These are phyloP conservation scores for Panaeolus cyanescens DNA, from an alignment of 768 basidiomycete genomes.

Conservation along the genomic window DNA sequence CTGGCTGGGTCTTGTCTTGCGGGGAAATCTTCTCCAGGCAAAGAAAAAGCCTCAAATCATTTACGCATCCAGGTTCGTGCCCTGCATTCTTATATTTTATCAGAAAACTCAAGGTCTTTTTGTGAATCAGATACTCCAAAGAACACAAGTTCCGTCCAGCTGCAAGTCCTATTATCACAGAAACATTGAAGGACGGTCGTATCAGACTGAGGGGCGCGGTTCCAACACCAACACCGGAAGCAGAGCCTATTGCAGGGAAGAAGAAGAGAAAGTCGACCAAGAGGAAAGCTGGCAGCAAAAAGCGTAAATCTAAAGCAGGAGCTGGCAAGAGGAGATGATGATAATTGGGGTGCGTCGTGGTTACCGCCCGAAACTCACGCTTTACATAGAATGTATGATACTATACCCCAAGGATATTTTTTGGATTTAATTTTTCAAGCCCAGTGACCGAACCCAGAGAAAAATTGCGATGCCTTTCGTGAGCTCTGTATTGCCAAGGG, in stretches of 20 bases:
- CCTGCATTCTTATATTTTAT: not conserved
- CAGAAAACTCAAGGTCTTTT: not conserved
- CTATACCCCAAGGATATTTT: no score
- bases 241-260: constrained; percentile 13
- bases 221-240: constrained; percentile 36
- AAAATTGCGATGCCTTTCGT: no score
- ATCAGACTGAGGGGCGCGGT: constrained; percentile 70
- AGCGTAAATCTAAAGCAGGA: constrained; percentile 3
- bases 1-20: constrained; percentile 44
- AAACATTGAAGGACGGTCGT: constrained; percentile 71
- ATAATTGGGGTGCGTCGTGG: not conserved
- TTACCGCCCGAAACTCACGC: not conserved
- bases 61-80: constrained; percentile 62
- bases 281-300: not conserved
- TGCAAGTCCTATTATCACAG: constrained; percentile 82
- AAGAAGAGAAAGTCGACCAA: constrained; percentile 20
- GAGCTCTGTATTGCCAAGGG: not conserved
- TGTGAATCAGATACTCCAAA: constrained; percentile 67
- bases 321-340: constrained; percentile 8
- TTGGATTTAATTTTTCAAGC: no score
- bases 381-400: constrained; percentile 2
- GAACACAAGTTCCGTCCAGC: constrained; percentile 83
- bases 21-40: constrained; percentile 19
- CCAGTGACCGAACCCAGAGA: no score
- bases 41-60: constrained; percentile 47